Evolutionary conservation across 352 stramenopile genomes (phyloP).

Genomic region (Phytopythium ostracodes): DNA sequence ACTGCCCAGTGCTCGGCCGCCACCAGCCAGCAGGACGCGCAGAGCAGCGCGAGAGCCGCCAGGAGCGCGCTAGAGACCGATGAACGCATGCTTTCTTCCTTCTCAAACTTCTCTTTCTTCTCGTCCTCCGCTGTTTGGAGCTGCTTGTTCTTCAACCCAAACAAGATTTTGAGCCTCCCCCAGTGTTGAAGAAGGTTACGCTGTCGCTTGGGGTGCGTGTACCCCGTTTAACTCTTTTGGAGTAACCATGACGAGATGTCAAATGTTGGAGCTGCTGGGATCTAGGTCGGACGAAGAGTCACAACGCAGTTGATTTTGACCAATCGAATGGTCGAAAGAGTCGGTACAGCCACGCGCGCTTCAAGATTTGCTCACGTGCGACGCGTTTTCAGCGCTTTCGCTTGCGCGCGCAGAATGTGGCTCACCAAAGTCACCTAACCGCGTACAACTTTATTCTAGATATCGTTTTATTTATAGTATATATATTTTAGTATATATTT

Average conservation of each 20-base stretch:
- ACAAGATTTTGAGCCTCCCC: neutral
- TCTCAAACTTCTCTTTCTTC: neutral
- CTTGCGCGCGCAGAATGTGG: neutral
- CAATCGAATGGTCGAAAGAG: neutral
- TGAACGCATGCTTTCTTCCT: neutral
- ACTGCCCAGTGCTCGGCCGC: slow-evolving; percentile 85
- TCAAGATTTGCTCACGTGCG: slow-evolving; percentile 1
- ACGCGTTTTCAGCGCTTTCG: neutral
- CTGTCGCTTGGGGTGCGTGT: neutral
- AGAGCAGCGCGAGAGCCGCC: slow-evolving; percentile 8
- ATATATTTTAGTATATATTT: too few relatives aligned
- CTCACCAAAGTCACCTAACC: neutral
- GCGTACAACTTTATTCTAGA: neutral
- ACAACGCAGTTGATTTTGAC: neutral
- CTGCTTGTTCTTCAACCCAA: neutral
- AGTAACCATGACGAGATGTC: neutral
- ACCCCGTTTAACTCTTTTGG: neutral
- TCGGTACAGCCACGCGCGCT: neutral
- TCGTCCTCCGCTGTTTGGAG: neutral
- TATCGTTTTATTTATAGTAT: neutral
- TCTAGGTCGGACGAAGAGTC: neutral
- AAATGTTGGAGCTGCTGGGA: neutral
- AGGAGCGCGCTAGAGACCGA: neutral
- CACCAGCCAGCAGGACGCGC: slow-evolving; percentile 4
- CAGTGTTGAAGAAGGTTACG: slow-evolving; percentile 3